phyloP scores from a whole-genome alignment of 2,329 filamentous ascomycete species.

The Fusarium siculi region DNA sequence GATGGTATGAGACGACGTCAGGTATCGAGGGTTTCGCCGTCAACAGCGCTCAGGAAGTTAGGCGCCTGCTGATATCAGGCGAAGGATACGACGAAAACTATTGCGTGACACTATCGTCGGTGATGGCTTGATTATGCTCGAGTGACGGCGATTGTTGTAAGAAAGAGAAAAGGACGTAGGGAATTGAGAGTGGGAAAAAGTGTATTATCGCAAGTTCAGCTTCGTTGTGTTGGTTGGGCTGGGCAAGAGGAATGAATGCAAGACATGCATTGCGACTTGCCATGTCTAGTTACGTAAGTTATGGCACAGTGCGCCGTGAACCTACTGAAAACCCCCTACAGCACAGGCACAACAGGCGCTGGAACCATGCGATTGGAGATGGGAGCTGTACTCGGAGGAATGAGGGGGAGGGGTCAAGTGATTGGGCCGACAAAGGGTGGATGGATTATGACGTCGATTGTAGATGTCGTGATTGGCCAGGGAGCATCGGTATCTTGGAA shows the following conservation, averaged over 20 bases:
- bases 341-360: constrained; percentile 12
- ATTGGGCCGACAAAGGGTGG: constrained; percentile 31
- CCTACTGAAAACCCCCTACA: constrained; percentile 5
- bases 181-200: neutral
- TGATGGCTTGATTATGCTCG: neutral
- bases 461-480: constrained; percentile 26
- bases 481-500: constrained; percentile 5
- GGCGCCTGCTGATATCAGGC: neutral
- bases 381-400: neutral
- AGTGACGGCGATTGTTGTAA: neutral
- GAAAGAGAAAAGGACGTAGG: neutral
- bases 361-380: neutral
- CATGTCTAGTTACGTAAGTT: neutral
- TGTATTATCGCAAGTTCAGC: constrained; percentile 23
- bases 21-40: constrained; percentile 13
- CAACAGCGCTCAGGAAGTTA: constrained; percentile 24
- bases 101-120: neutral
- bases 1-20: constrained; percentile 15
- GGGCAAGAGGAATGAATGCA: constrained; percentile 14
- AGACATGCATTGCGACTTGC: constrained; percentile 23
- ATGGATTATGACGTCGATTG: constrained; percentile 39
- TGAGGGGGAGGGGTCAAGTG: constrained; percentile 39
- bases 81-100: neutral
- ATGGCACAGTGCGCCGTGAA: neutral
- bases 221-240: constrained; percentile 1